These are phyloP conservation scores for Mycosphaerella arachidis DNA, from an alignment of 2,329 filamentous ascomycete genomes.

Conservation along the genomic window DNA sequence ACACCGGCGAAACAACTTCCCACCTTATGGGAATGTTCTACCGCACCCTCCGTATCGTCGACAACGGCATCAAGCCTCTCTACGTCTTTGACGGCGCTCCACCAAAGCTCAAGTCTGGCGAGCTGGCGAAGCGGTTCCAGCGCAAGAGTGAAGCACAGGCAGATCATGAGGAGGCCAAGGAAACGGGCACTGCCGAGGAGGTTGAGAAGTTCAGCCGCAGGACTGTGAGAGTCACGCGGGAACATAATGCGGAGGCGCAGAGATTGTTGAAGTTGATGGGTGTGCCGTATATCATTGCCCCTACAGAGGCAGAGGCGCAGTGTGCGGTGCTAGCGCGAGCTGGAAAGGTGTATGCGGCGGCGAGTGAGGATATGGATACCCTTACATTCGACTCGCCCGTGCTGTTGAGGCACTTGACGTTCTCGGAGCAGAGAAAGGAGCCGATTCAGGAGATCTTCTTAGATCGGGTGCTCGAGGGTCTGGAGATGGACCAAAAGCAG, in stretches of 20 bases:
- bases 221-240: slow-evolving; percentile 89
- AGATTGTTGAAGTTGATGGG: slow-evolving; percentile 90
- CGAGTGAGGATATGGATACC: slow-evolving; percentile 98
- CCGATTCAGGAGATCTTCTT: slow-evolving; percentile 94
- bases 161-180: slow-evolving; percentile 88
- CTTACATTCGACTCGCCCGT: slow-evolving; percentile 92
- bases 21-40: slow-evolving; percentile 99
- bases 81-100: slow-evolving; percentile 98
- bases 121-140: slow-evolving; percentile 92
- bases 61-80: slow-evolving; percentile 97
- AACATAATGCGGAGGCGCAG: slow-evolving; percentile 96
- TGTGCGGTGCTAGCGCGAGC: slow-evolving; percentile 84
- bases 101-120: slow-evolving; percentile 94
- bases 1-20: slow-evolving; percentile 92
- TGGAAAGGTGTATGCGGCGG: slow-evolving; percentile 93
- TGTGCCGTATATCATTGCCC: slow-evolving; percentile 88
- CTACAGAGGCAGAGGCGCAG: slow-evolving; percentile 95
- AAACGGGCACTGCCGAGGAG: slow-evolving; percentile 95
- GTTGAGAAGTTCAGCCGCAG: slow-evolving; percentile 94
- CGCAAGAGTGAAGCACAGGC: slow-evolving; percentile 90
- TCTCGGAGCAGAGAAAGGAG: slow-evolving; percentile 95
- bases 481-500: slow-evolving; percentile 82
- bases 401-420: slow-evolving; percentile 85
- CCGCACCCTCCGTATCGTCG: slow-evolving; percentile 93
- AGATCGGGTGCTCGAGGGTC: slow-evolving; percentile 76